These are phyloP conservation scores for Entoloma clypeatum DNA, from an alignment of 1,284 basidiomycete species.

Conservation along the genomic window DNA sequence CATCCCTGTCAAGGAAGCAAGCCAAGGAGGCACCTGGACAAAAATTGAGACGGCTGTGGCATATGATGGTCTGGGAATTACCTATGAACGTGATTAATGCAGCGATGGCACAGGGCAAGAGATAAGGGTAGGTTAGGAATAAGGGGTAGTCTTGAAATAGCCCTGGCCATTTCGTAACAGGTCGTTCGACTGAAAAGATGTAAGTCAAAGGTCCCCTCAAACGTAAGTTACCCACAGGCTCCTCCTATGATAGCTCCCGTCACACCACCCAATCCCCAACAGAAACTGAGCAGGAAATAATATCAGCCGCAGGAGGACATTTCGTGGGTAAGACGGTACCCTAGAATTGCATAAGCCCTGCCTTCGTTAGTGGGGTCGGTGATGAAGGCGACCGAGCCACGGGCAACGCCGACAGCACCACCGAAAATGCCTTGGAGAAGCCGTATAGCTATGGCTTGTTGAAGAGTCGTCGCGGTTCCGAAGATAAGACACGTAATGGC, in stretches of 20 bases:
- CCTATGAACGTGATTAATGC: slow-evolving; percentile 71
- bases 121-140: slow-evolving; percentile 84
- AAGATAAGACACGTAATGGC: slow-evolving; percentile 78
- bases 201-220: neutral
- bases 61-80: slow-evolving; percentile 27
- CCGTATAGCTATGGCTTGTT: slow-evolving; percentile 85
- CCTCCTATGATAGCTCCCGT: slow-evolving; percentile 86
- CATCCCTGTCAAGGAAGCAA: slow-evolving; percentile 88
- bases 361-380: slow-evolving; percentile 92
- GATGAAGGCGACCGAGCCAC: slow-evolving; percentile 84
- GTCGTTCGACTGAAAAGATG: slow-evolving; percentile 65
- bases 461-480: slow-evolving; percentile 78
- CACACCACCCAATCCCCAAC: slow-evolving; percentile 95
- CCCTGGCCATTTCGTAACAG: slow-evolving; percentile 80
- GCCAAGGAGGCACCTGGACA: slow-evolving; percentile 74
- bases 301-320: slow-evolving; percentile 10
- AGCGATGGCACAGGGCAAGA: slow-evolving; percentile 86
- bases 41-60: slow-evolving; percentile 5
- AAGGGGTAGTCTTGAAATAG: slow-evolving; percentile 64
- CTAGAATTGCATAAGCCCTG: slow-evolving; percentile 89
- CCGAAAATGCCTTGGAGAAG: slow-evolving; percentile 94
- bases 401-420: slow-evolving; percentile 89
- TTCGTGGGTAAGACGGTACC: slow-evolving; percentile 40
- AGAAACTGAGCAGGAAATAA: slow-evolving; percentile 51
- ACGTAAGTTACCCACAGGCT: slow-evolving; percentile 52